Evolutionary conservation across 2,329 filamentous ascomycete species (phyloP).

Genomic region (Beauveria scarabaeidicola): DNA sequence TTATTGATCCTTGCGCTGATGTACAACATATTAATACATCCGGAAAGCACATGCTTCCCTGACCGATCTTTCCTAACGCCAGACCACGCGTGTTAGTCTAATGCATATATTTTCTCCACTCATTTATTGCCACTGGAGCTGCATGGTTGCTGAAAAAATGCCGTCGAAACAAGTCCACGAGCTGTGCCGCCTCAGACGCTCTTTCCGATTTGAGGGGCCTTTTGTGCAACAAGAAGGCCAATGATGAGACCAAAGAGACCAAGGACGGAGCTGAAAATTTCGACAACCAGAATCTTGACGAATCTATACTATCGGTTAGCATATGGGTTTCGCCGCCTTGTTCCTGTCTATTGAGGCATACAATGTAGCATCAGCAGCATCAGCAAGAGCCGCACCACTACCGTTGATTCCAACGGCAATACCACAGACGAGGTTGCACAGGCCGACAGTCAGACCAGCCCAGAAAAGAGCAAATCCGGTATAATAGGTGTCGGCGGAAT

Average conservation of each 20-base stretch:
- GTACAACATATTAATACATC: conserved; percentile 31
- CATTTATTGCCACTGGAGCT: neutral
- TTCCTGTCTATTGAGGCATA: conserved; percentile 36
- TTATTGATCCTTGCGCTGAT: conserved; percentile 22
- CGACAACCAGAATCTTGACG: conserved; percentile 97
- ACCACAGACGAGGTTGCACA: conserved; percentile 94
- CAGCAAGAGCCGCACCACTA: conserved; percentile 88
- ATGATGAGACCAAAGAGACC: conserved; percentile 95
- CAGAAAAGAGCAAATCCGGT: conserved; percentile 95
- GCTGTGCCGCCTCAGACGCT: conserved; percentile 13
- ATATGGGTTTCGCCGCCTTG: conserved; percentile 9
- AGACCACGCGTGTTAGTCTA: conserved; percentile 20
- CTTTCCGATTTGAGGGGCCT: conserved; percentile 64
- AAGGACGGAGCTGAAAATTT: conserved; percentile 97
- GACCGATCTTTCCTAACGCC: conserved; percentile 33
- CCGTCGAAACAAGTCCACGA: conserved; percentile 9
- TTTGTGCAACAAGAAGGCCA: conserved; percentile 78
- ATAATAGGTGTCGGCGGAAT: conserved; percentile 76
- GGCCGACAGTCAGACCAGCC: conserved; percentile 86
- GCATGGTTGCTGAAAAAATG: neutral
- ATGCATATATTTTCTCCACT: conserved; percentile 10
- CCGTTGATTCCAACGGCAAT: conserved; percentile 97
- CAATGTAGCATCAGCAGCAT: conserved; percentile 87
- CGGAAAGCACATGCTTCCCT: conserved; percentile 23
- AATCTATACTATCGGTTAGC: conserved; percentile 51